These are phyloP conservation scores for Agaricus bisporus DNA, from an alignment of 768 basidiomycete genomes.

Conservation along the genomic window DNA sequence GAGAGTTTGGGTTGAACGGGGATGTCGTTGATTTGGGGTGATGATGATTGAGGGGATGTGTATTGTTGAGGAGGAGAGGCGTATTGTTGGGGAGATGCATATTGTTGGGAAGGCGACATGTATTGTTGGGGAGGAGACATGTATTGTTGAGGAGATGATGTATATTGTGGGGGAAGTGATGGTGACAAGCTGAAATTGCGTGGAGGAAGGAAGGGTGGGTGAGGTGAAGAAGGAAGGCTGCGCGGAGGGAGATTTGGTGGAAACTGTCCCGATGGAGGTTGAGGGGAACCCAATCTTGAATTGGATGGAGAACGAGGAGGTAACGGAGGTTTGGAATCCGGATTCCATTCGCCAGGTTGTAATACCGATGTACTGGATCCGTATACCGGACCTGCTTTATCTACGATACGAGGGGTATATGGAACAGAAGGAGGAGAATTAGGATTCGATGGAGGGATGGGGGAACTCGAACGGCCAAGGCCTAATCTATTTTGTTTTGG, in stretches of 20 bases:
- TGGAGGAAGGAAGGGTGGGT: constrained; percentile 1
- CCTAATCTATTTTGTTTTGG: constrained; percentile 22
- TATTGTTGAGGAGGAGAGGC: background rate
- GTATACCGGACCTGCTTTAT: constrained; percentile 13
- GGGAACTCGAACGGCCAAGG: constrained; percentile 12
- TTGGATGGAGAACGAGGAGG: constrained; percentile 3
- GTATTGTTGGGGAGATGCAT: no score
- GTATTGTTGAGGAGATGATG: no score
- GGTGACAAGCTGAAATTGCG: no score
- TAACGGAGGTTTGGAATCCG: constrained; percentile 4
- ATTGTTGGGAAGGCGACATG: no score
- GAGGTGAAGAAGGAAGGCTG: background rate
- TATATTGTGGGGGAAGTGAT: no score
- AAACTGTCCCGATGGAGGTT: background rate
- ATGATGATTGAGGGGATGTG: constrained; percentile 14
- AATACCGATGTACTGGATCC: background rate
- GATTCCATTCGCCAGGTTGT: background rate
- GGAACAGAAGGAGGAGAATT: constrained; percentile 17
- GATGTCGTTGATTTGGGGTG: constrained; percentile 17
- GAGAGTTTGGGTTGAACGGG: constrained; percentile 33
- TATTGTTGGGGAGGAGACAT: no score
- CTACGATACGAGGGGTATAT: constrained; percentile 5
- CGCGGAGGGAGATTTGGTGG: constrained; percentile 5
- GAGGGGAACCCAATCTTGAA: background rate
- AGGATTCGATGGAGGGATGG: constrained; percentile 9